phyloP scores from a whole-genome alignment of 345 rosid species.

The Salix brachista region DNA sequence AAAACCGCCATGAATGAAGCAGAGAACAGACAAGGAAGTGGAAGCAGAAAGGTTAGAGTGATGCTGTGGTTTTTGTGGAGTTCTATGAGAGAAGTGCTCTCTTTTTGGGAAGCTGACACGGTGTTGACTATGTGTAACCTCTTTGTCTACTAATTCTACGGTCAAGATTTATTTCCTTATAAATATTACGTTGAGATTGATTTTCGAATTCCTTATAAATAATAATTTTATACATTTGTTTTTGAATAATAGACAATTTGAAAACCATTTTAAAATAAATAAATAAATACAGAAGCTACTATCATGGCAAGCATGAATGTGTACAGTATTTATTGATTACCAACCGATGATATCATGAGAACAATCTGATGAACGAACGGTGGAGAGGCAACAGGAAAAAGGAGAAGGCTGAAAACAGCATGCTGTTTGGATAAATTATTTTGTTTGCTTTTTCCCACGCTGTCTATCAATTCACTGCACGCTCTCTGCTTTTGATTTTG shows the following conservation, averaged over 20 bases:
- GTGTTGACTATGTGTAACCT: conserved; percentile 42
- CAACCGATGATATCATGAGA: not conserved
- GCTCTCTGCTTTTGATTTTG: conserved; percentile 42
- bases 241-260: no score
- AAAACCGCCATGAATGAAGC: conserved; percentile 48
- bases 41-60: conserved; percentile 13
- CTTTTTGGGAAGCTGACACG: conserved; percentile 49
- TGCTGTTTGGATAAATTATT: not conserved
- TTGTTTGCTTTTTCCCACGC: conserved; percentile 4
- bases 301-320: no score
- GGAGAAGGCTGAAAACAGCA: not conserved
- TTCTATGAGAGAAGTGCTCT: conserved; percentile 19
- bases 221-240: no score
- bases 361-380: conserved; percentile 1
- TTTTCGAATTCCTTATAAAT: no score
- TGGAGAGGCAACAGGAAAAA: not conserved
- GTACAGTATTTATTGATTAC: not conserved
- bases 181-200: not conserved
- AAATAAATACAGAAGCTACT: no score
- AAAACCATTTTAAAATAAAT: no score
- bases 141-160: conserved; percentile 36
- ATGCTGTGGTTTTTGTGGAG: conserved; percentile 26
- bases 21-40: conserved; percentile 20
- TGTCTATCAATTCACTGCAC: conserved; percentile 27
- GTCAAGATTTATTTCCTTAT: conserved; percentile 31